Conservation (phyloP, 1,139 yeast species). For the Arxiozyma slooffiae region DNA sequence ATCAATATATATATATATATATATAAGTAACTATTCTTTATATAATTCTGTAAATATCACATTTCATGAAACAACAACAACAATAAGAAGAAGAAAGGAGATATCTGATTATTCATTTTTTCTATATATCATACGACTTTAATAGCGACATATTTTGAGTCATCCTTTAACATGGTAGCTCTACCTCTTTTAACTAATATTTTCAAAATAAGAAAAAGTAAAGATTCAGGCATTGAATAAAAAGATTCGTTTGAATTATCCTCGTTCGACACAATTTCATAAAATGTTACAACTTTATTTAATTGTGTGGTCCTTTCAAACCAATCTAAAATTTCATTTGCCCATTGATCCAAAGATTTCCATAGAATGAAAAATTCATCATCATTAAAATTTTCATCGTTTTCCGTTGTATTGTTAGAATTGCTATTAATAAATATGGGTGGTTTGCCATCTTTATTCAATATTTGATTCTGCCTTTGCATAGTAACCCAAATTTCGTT, state of each 20-base stretch:
- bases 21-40: background rate
- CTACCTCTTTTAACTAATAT: conserved; percentile 56
- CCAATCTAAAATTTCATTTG: conserved; percentile 49
- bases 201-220: conserved; percentile 49
- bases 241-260: conserved; percentile 48
- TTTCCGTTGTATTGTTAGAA: conserved; percentile 1
- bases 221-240: conserved; percentile 48
- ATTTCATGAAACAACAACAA: background rate
- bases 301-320: conserved; percentile 68
- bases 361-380: conserved; percentile 48
- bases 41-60: conserved; percentile 1
- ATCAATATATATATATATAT: too few species aligned
- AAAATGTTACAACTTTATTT: conserved; percentile 69
- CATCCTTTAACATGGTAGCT: conserved; percentile 55
- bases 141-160: conserved; percentile 58
- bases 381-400: conserved; percentile 1
- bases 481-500: conserved; percentile 49
- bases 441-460: conserved; percentile 2
- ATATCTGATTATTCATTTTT: background rate
- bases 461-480: conserved; percentile 38
- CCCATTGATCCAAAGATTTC: conserved; percentile 72
- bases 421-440: background rate
- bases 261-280: conserved; percentile 66
- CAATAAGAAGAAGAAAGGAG: background rate
- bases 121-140: conserved; percentile 36